Base-by-base conservation (phyloP, 2,329 filamentous ascomycete species). In the Trichoderma semiorbis region DNA sequence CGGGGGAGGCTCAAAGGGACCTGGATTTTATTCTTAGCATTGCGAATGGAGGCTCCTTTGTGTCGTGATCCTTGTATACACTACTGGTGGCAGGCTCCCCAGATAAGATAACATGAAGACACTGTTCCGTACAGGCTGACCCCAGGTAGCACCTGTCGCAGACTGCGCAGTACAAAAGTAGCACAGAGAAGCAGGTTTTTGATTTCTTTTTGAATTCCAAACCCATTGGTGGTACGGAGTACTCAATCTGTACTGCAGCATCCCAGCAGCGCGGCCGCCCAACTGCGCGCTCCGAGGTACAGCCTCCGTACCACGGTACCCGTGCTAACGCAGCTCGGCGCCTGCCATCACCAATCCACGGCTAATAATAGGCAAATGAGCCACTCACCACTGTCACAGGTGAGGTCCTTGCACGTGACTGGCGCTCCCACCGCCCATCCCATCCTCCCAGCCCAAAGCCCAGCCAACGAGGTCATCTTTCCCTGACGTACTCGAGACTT, bases 401-500 rank as follows among this genome's bases (percentile, higher is more conserved):
- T n/a, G 32, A 64, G 68, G 24, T 30, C 43, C 14, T 12, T 57
- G 60, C 68, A 70, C 68, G 68, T 70, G 68, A 70, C 68, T 39
- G 24, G 57, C 64, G 43, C 70, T 63, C 60, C 71, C 73, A 72
- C 73, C 75, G 69, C 74, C 72, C 74, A 65, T 72, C 72, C 72
- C 65, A 70, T 39, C 76, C 75, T 76, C 74, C 75, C 65, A 43
- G 24, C 58, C 57, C 69, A 58, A 60, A 34, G 69, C 53, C 69
- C 69, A 71, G 60, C 69, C 61, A 65, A 65, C 69, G 50, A 65
- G 66, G 70, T 75, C 74, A 74, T 74, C 77, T 78, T 72, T 80
- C 74, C 77, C 79, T 81, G 79, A 81, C 79, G 78, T 80, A 80
- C 69, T 73, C 70, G 69, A 72, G 64, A 78, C 74, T 74, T 70